These are phyloP conservation scores for Leucosporidium yakuticum DNA, from an alignment of 768 basidiomycete species.

Conservation along the genomic window DNA sequence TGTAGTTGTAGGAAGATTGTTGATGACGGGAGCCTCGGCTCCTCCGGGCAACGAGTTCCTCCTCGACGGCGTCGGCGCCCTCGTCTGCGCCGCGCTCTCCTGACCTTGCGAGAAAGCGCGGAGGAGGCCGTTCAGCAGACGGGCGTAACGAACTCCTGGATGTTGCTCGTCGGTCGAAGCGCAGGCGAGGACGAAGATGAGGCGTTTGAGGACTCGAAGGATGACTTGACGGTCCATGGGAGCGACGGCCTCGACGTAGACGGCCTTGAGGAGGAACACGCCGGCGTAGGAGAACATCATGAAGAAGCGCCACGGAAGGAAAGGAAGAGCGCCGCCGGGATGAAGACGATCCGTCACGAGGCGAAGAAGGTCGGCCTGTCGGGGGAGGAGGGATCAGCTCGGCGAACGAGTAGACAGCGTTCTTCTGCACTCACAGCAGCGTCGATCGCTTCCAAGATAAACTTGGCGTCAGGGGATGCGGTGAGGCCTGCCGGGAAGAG, in stretches of 20 bases:
- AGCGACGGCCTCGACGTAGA: slow-evolving; percentile 29
- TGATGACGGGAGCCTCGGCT: neutral
- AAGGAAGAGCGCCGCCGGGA: slow-evolving; percentile 35
- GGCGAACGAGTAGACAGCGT: neutral
- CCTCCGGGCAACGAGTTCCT: neutral
- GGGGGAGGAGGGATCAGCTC: neutral
- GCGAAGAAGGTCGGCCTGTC: slow-evolving; percentile 24
- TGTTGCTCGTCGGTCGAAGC: slow-evolving; percentile 26
- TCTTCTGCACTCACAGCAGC: slow-evolving; percentile 18
- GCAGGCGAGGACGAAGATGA: slow-evolving; percentile 26
- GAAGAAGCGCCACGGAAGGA: slow-evolving; percentile 28
- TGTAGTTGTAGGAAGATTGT: neutral
- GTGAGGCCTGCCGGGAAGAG: slow-evolving; percentile 30
- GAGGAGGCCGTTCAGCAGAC: slow-evolving; percentile 26
- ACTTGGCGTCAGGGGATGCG: slow-evolving; percentile 32
- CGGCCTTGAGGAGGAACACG: slow-evolving; percentile 34
- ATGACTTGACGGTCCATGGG: slow-evolving; percentile 3
- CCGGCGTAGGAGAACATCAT: slow-evolving; percentile 32
- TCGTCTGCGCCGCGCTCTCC: slow-evolving; percentile 10
- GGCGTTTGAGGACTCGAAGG: slow-evolving; percentile 15
- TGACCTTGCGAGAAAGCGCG: slow-evolving; percentile 11
- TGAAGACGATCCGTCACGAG: slow-evolving; percentile 32
- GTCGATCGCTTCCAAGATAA: slow-evolving; percentile 36
- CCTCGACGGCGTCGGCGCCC: slow-evolving; percentile 3
- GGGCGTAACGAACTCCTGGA: slow-evolving; percentile 25